These are phyloP conservation scores for Cucumis melo DNA, from an alignment of 306 rosid species.

Conservation along the genomic window DNA sequence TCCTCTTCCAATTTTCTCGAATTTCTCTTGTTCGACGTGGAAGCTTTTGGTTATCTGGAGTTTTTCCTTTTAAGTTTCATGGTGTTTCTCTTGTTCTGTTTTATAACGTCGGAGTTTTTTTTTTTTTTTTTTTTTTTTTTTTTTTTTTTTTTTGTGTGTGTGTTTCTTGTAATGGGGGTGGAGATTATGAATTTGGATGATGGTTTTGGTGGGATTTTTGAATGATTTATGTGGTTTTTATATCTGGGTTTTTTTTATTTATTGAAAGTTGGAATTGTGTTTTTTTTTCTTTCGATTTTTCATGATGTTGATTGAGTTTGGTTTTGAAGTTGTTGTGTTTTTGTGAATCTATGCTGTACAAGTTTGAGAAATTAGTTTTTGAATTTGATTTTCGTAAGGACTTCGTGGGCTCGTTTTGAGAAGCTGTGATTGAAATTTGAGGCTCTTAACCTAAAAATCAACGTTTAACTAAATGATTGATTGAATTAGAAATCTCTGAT, in stretches of 20 bases:
- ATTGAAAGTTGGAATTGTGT: neutral
- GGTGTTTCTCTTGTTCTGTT: neutral
- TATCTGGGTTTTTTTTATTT: neutral
- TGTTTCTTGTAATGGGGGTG: neutral
- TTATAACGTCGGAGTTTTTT: neutral
- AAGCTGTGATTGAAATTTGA: neutral
- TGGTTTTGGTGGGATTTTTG: neutral
- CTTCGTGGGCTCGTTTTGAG: neutral
- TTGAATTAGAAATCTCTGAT: neutral
- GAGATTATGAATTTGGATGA: neutral
- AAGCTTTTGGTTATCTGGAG: neutral
- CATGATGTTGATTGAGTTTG: neutral
- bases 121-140: neutral
- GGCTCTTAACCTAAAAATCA: neutral
- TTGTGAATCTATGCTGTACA: neutral
- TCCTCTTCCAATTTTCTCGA: neutral
- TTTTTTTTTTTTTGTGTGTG: neutral
- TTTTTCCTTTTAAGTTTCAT: neutral
- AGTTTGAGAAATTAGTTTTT: neutral
- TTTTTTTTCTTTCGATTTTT: neutral
- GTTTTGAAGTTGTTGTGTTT: neutral
- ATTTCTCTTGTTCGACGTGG: neutral
- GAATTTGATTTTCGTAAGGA: neutral
- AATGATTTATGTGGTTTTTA: neutral
- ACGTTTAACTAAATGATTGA: neutral